A percentile compares a stretch with the other conserved stretches of the same genome.
phyloP scores from a whole-genome alignment of 805 yeast species.

The Candida cerambycidarum region DNA sequence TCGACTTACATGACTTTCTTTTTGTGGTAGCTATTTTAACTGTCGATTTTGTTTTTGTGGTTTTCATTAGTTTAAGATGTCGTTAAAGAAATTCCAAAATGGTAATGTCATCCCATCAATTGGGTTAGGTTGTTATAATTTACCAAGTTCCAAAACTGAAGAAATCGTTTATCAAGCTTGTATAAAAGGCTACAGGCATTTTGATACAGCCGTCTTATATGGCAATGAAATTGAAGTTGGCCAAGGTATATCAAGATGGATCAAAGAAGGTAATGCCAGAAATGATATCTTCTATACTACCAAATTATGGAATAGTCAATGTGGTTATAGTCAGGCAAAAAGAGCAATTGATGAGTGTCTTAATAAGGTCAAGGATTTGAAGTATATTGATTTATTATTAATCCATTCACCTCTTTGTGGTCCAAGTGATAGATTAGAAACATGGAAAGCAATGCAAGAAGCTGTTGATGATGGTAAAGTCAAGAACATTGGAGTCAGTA shows the following conservation, averaged over 20 bases:
- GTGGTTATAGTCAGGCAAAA: conserved; percentile 58
- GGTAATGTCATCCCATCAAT: conserved; percentile 43
- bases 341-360: conserved; percentile 58
- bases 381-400: conserved; percentile 71
- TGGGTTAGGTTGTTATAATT: conserved; percentile 52
- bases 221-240: conserved; percentile 71
- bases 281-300: conserved; percentile 53
- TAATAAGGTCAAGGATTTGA: conserved; percentile 48
- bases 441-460: conserved; percentile 58
- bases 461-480: conserved; percentile 51
- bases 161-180: conserved; percentile 57
- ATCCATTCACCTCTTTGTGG: conserved; percentile 58
- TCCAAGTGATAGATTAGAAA: conserved; percentile 42
- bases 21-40: too few species aligned
- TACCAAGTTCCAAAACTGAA: conserved; percentile 32
- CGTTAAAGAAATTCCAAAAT: conserved; percentile 22
- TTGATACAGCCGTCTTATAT: conserved; percentile 74
- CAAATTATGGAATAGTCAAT: conserved; percentile 68
- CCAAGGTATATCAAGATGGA: conserved; percentile 50
- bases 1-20: too few species aligned
- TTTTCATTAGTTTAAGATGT: conserved; percentile 1
- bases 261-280: conserved; percentile 33
- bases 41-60: too few species aligned
- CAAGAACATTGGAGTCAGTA: conserved; percentile 61
- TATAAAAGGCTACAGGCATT: conserved; percentile 65